Conservation (phyloP, 768 basidiomycete species). For the Hemileccinum rubropunctum region DNA sequence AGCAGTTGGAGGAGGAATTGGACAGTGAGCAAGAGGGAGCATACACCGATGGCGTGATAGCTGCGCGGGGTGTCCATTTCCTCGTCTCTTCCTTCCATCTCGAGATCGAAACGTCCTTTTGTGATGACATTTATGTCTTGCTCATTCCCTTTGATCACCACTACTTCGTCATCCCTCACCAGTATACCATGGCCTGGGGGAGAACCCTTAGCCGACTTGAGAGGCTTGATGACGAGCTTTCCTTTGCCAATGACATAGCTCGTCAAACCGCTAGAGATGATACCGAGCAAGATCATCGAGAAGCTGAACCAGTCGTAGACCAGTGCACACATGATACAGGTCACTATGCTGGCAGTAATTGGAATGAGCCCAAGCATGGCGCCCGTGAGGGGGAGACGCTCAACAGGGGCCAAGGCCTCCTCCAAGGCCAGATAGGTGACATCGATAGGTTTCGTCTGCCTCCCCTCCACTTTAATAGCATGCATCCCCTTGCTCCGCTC, state of each 20-base stretch:
- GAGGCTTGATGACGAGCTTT: conserved; percentile 13
- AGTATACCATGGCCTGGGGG: conserved; percentile 31
- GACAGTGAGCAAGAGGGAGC: conserved; percentile 25
- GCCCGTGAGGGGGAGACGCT: not conserved
- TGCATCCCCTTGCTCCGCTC: conserved; percentile 15
- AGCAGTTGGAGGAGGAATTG: conserved; percentile 33
- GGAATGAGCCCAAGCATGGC: conserved; percentile 20
- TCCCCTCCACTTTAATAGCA: conserved; percentile 5
- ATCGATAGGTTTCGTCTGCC: conserved; percentile 6
- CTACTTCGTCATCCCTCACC: conserved; percentile 12
- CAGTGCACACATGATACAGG: no score
- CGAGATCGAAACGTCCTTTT: conserved; percentile 24
- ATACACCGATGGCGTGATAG: conserved; percentile 18
- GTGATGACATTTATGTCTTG: conserved; percentile 27
- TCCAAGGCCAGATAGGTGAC: conserved; percentile 14
- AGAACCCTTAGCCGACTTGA: conserved; percentile 5
- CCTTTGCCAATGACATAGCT: conserved; percentile 26
- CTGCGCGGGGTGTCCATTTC: no score
- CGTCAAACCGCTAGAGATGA: conserved; percentile 29
- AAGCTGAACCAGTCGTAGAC: no score
- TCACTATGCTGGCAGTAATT: conserved; percentile 26
- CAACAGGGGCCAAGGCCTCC: conserved; percentile 1
- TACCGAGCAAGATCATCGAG: no score
- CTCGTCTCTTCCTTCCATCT: not conserved
- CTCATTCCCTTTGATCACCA: conserved; percentile 31